Conservation (phyloP, 2,329 filamentous ascomycete species). For the Thielaviopsis populi region DNA sequence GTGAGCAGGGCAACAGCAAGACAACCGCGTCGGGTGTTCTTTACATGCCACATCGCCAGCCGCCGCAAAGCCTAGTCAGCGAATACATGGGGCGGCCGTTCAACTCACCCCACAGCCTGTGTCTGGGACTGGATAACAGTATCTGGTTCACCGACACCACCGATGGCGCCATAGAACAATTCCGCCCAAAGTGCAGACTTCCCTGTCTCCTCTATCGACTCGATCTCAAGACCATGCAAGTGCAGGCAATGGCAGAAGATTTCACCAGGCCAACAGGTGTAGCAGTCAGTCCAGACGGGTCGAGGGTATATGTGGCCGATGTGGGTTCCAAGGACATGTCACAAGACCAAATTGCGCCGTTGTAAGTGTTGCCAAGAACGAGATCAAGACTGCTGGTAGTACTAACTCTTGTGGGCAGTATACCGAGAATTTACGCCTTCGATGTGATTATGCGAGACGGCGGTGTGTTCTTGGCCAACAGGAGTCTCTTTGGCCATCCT, state of each 20-base stretch:
- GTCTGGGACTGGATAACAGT: slow-evolving; percentile 28
- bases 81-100: slow-evolving; percentile 32
- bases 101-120: slow-evolving; percentile 36
- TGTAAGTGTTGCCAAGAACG: neutral
- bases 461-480: slow-evolving; percentile 30
- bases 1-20: slow-evolving; percentile 26
- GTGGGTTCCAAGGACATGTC: slow-evolving; percentile 20
- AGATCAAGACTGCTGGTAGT: neutral
- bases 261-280: slow-evolving; percentile 34
- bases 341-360: neutral
- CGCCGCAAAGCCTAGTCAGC: slow-evolving; percentile 25
- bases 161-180: slow-evolving; percentile 34
- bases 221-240: slow-evolving; percentile 26
- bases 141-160: slow-evolving; percentile 38
- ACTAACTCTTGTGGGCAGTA: neutral
- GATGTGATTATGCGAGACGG: slow-evolving; percentile 22
- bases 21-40: slow-evolving; percentile 21
- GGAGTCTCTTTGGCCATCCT: slow-evolving; percentile 36
- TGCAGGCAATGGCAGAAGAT: slow-evolving; percentile 33
- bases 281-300: slow-evolving; percentile 32
- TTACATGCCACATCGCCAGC: slow-evolving; percentile 22
- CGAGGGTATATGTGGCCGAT: slow-evolving; percentile 32
- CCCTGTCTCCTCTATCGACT: slow-evolving; percentile 36
- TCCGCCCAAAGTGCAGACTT: slow-evolving; percentile 29
- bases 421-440: slow-evolving; percentile 24